Evolutionary conservation across 768 basidiomycete species (phyloP).

Genomic region (Tulasnella sp.): DNA sequence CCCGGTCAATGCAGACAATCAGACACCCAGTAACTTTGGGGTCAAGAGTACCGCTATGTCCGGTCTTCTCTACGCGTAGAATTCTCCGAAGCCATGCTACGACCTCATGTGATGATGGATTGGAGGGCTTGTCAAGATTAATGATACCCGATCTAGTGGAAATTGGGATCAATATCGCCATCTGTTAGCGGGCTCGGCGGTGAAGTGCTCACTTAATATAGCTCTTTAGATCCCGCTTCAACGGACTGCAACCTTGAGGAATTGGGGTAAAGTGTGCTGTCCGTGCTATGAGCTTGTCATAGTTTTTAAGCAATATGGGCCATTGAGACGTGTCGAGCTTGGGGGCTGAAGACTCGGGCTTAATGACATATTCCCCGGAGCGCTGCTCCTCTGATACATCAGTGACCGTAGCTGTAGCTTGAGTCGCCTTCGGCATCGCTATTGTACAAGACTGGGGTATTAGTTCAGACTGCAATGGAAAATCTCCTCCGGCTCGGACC

Average conservation of each 20-base stretch:
- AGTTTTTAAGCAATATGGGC: slow-evolving; percentile 97
- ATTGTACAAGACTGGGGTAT: neutral
- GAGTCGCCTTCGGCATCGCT: neutral
- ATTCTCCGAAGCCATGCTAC: slow-evolving; percentile 99
- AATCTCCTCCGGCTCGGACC: neutral
- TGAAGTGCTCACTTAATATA: slow-evolving; percentile 68
- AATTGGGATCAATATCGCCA: neutral
- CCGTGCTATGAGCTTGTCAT: slow-evolving; percentile 90
- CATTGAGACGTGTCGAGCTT: slow-evolving; percentile 91
- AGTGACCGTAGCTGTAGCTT: slow-evolving; percentile 7
- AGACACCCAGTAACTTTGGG: slow-evolving; percentile 98
- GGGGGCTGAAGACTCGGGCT: slow-evolving; percentile 60
- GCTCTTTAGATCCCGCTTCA: slow-evolving; percentile 84
- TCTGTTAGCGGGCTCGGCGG: neutral
- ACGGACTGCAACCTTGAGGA: slow-evolving; percentile 82
- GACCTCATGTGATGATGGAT: slow-evolving; percentile 98
- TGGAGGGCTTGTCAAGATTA: slow-evolving; percentile 98
- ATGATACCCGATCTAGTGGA: slow-evolving; percentile 88
- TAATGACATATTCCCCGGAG: slow-evolving; percentile 68
- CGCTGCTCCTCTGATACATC: slow-evolving; percentile 61
- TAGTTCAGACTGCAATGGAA: slow-evolving; percentile 3
- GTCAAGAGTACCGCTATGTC: slow-evolving; percentile 96
- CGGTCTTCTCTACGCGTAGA: slow-evolving; percentile 92
- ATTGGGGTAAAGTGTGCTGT: slow-evolving; percentile 98
- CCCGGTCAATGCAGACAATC: slow-evolving; percentile 98